Conservation (phyloP, 148 eudicot species). For the Drosera capensis region DNA sequence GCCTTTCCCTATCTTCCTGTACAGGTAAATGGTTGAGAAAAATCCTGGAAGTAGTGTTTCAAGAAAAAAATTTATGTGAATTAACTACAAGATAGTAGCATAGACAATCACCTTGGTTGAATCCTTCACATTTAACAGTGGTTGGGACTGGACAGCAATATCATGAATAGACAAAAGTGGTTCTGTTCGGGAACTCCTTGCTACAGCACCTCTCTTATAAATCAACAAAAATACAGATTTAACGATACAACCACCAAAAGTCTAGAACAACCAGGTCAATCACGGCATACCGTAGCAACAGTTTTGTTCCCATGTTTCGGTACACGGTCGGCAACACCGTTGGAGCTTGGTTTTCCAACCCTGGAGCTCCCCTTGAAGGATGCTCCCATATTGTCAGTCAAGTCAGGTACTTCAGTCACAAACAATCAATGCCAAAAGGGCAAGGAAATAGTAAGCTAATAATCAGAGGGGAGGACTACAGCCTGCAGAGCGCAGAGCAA, state of each 20-base stretch:
- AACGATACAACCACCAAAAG: neutral
- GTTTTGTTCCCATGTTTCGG: constrained; percentile 56
- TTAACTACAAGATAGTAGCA: neutral
- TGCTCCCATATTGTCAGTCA: constrained; percentile 28
- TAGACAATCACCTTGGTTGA: constrained; percentile 61
- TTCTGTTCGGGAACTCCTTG: constrained; percentile 63
- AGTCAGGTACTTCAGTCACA: constrained; percentile 48
- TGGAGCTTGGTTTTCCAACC: constrained; percentile 39
- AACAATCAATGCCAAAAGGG: too few species aligned
- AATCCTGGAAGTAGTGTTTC: neutral
- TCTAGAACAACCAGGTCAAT: neutral
- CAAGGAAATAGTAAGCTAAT: too few species aligned
- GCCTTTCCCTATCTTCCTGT: constrained; percentile 94
- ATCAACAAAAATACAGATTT: neutral
- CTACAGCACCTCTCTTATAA: constrained; percentile 41
- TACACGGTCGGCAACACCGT: constrained; percentile 42
- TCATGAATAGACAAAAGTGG: constrained; percentile 75
- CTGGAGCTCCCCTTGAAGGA: constrained; percentile 36
- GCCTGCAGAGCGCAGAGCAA: neutral
- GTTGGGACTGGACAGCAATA: constrained; percentile 70
- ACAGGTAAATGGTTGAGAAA: constrained; percentile 7
- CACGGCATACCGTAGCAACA: constrained; percentile 45
- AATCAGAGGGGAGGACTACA: too few species aligned
- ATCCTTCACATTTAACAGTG: constrained; percentile 67
- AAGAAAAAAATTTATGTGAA: neutral